Base-by-base conservation (phyloP, 2,329 filamentous ascomycete species). In the Pseudogymnoascus sp. region DNA sequence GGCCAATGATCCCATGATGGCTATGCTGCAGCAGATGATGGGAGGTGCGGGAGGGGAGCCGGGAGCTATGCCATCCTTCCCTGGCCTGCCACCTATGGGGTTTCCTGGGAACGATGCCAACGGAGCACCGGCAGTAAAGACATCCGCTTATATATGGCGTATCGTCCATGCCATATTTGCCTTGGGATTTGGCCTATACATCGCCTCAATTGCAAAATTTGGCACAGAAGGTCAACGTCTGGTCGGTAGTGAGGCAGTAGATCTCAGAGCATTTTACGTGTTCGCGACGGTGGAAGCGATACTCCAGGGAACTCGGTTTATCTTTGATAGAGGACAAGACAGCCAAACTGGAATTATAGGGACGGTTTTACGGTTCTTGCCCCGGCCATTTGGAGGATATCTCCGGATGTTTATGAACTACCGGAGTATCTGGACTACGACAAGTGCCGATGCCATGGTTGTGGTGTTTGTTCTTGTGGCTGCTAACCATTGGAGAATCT, bases 201-300 rank as follows among this genome's bases (percentile, higher is more conserved):
- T 92, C 51, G 83, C 86, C 3, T 73, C 89, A 8, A 81, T 83
- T 5, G 88, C 88, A 3, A 83, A 85, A 1, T 93, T 92, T 75
- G 90, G 90, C 51, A 85, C 84, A 34, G 84, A 84, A 72, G 69
- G 81, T 6, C 83, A 86, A 70, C 84, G 90, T 31, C 81, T 85
- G 73, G 6, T 6, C 1, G 3, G 1, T 4, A 76, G 6, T 60
- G 65, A 48, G 11, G 43, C 71, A 7, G 4, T 57, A 21, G 66
- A 63, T 13, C 67, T 65, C 23, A 64, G 72, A 71, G 1, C 75
- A 79, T 88, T 92, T 76, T 91, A 87, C 79, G 82, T 90, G n/a
- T 95, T 93, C 73, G 87, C 89, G 5, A 91, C 90, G 0, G 87
- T 85, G 34, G 90, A 95, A 77, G 81, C 90, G 10, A 73, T 90